phyloP scores from a whole-genome alignment of 164 flowering plant species.

The Vitis vinifera region ASM3070453v1 NC_081815.1:2166501-2167000 shows the following conservation, averaged over 20 bases:
- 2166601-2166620: too few relatives aligned
- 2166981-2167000: conserved; percentile 29
- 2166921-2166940: neutral
- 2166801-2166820: neutral
- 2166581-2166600: too few relatives aligned
- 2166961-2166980: conserved; percentile 10
- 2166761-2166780: neutral
- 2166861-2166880: neutral
- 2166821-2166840: neutral
- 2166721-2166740: neutral
- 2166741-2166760: neutral
- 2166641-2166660: too few relatives aligned
- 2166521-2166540: too few relatives aligned
- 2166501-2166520: too few relatives aligned
- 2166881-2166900: neutral
- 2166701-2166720: neutral
- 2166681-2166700: neutral
- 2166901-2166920: neutral
- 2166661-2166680: too few relatives aligned
- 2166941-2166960: conserved; percentile 3
- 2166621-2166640: too few relatives aligned
- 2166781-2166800: neutral
- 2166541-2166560: too few relatives aligned
- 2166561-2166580: too few relatives aligned
- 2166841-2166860: neutral